Conservation (phyloP, 495 filamentous ascomycete species). For the Apodospora peruviana region DNA sequence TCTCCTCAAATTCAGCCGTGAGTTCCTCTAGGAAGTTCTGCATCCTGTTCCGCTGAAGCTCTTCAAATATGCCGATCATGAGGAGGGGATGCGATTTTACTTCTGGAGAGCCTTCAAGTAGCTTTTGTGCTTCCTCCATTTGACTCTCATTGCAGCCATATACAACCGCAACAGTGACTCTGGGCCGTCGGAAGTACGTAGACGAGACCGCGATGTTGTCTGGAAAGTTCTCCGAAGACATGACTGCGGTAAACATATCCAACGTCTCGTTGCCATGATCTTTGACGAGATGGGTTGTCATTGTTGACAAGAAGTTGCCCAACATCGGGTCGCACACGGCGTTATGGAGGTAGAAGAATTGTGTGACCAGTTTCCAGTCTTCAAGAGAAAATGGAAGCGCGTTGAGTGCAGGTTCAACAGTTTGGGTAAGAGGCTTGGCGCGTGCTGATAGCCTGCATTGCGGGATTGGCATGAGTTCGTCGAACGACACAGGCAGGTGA, state of each 20-base stretch:
- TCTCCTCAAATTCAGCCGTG: not conserved
- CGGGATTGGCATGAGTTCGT: no score
- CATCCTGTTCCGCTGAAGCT: constrained; percentile 11
- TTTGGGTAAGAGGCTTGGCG: no score
- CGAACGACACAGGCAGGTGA: no score
- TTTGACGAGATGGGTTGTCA: no score
- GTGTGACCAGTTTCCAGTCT: no score
- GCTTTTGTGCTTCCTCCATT: not conserved
- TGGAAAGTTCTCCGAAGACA: not conserved
- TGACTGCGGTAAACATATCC: constrained; percentile 4
- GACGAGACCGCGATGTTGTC: constrained; percentile 6
- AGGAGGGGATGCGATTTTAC: constrained; percentile 10
- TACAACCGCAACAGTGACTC: constrained; percentile 3
- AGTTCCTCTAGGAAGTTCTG: not conserved
- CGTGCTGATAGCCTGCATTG: no score
- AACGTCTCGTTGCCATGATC: no score
- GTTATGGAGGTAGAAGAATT: no score
- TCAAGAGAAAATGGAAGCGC: no score
- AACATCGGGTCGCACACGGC: no score
- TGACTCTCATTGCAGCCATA: constrained; percentile 3
- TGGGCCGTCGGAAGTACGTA: constrained; percentile 3
- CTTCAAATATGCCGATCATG: constrained; percentile 11
- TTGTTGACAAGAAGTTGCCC: no score
- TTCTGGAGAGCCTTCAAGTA: constrained; percentile 2
- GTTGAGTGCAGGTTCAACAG: no score